Base-by-base conservation (phyloP, 345 rosid genomes). In the Microthlaspi erraticum region DNA sequence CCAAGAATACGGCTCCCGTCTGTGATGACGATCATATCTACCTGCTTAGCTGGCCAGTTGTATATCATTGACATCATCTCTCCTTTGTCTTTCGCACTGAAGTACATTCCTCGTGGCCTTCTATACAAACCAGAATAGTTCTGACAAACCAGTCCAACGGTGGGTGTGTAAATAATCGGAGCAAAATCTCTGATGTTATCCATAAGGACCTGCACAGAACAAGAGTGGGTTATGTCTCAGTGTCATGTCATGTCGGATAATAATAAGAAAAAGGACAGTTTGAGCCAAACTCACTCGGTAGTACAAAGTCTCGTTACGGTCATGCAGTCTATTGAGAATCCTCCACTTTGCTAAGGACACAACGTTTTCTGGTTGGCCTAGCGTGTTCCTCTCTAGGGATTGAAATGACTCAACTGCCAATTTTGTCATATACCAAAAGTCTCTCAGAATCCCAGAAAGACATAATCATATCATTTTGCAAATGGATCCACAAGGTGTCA, bases 21-120 rank as follows among this genome's bases (percentile, higher is more conserved):
- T 13, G 99, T 94, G 45, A 91, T 73, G 26, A 94, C 97, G 78
- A 94, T 91, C 99, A 94, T 94, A 81, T 94, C 99, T n/a, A 94
- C 99, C 89, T 94, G 74, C 0, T 84, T 79, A 76, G 89, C 81
- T 57, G 99, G 99, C 97, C 99, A 94, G 61, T 91, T 94, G 69
- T 91, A 91, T 41, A 94, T 91, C 99, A 94, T 94, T 38, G 99
- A 94, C 98, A 91, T 89, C 99, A 94, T 94, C 82, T 94, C 96
- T 73, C 99, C 97, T 68, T 91, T 94, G 80, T 94, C 99, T 85
- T 88, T 91, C 32, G 97, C 99, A 77, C 99, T 89, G 80, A 94
- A 94, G 82, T 94, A 94, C 99, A 94, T 94, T 46, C 99, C 99
- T 71, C 97, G 87, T 1, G 99, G 99, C 14, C 99, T 96, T 79